A percentile compares a stretch with the other conserved stretches of the same genome.
phyloP scores from a whole-genome alignment of 202 grass and related monocot species.

The Elaeis oleifera region DNA sequence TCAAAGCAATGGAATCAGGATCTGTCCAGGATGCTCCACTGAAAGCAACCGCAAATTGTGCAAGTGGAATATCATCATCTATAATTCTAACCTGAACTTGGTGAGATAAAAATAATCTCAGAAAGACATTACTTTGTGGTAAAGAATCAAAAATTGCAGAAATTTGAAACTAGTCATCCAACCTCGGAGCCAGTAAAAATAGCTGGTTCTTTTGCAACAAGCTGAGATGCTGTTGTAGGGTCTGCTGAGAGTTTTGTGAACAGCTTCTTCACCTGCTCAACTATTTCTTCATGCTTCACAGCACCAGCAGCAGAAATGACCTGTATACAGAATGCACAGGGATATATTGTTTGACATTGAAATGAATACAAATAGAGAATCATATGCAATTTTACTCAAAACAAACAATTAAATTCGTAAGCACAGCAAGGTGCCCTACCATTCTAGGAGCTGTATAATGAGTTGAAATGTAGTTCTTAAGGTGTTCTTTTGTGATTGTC shows the following conservation, averaged over 20 bases:
- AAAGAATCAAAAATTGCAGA: neutral
- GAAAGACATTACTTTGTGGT: neutral
- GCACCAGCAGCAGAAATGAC: conserved; percentile 85
- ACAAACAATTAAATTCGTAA: neutral
- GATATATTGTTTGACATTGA: too few species aligned
- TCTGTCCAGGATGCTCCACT: conserved; percentile 76
- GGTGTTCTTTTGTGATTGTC: conserved; percentile 66
- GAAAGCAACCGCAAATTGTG: conserved; percentile 96
- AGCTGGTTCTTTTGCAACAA: conserved; percentile 65
- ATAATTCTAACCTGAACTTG: conserved; percentile 66
- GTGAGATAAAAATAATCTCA: neutral
- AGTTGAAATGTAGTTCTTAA: conserved; percentile 75
- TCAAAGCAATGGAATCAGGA: conserved; percentile 90
- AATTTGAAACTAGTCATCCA: conserved; percentile 4
- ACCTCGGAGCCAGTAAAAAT: conserved; percentile 96
- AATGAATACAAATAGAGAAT: too few species aligned
- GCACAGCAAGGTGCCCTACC: conserved; percentile 33
- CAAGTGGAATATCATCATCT: conserved; percentile 92
- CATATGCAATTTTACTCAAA: too few species aligned
- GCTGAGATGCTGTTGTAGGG: conserved; percentile 62
- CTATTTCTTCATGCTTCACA: conserved; percentile 88
- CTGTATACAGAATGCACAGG: conserved; percentile 28
- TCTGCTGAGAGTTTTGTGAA: conserved; percentile 66
- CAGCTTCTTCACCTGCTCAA: conserved; percentile 62
- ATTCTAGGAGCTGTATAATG: conserved; percentile 93